A percentile compares a stretch with the other conserved stretches of the same genome.
phyloP scores from a whole-genome alignment of 805 yeast species.

The Candida suzukii region DNA sequence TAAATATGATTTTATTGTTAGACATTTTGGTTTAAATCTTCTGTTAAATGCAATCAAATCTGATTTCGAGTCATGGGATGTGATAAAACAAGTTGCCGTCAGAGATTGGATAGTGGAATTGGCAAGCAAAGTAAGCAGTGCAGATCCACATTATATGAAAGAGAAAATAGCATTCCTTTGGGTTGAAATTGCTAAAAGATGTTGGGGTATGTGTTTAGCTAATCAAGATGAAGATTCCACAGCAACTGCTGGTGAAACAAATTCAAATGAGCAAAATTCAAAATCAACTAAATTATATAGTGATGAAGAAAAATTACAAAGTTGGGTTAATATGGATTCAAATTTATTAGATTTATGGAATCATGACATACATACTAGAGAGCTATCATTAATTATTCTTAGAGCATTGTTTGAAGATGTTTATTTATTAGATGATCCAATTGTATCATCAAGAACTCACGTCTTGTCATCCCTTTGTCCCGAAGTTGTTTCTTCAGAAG shows the following conservation, averaged over 20 bases:
- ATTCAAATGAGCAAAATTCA: slow-evolving; percentile 2
- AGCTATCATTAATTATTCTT: slow-evolving; percentile 68
- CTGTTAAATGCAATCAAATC: slow-evolving; percentile 63
- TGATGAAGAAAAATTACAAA: slow-evolving; percentile 47
- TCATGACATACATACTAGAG: slow-evolving; percentile 55
- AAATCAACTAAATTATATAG: slow-evolving; percentile 17
- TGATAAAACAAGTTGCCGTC: slow-evolving; percentile 55
- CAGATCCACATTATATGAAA: slow-evolving; percentile 83
- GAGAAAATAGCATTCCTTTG: slow-evolving; percentile 87
- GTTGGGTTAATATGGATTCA: slow-evolving; percentile 87
- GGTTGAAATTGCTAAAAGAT: slow-evolving; percentile 85
- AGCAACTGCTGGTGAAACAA: slow-evolving; percentile 1
- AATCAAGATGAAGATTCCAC: slow-evolving; percentile 9
- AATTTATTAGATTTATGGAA: slow-evolving; percentile 74
- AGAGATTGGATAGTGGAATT: slow-evolving; percentile 83
- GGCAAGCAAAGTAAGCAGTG: slow-evolving; percentile 45
- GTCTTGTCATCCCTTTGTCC: slow-evolving; percentile 77
- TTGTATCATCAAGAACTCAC: slow-evolving; percentile 74
- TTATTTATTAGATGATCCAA: slow-evolving; percentile 84
- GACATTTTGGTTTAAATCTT: slow-evolving; percentile 85
- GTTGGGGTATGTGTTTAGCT: slow-evolving; percentile 76
- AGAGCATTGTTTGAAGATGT: slow-evolving; percentile 91
- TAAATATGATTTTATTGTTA: slow-evolving; percentile 59
- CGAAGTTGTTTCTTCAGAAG: slow-evolving; percentile 70
- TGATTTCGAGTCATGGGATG: slow-evolving; percentile 47